Percentiles rank a stretch among this genome's conserved stretches.
These are phyloP conservation scores for Candida arabinofermentans DNA, from an alignment of 805 yeast species.

Conservation along the genomic window DNA sequence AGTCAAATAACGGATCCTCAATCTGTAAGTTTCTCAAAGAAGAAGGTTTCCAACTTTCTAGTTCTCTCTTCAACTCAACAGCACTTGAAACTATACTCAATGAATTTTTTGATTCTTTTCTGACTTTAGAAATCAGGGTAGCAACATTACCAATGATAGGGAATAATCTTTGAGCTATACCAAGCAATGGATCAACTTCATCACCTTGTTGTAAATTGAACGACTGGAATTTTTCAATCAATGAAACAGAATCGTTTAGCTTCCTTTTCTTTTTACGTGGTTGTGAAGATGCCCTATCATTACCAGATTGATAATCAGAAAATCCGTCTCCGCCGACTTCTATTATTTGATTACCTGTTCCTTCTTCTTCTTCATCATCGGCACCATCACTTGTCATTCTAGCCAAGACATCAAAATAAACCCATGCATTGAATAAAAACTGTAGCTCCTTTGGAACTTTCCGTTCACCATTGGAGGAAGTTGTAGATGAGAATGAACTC, in stretches of 20 bases:
- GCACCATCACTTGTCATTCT: slow-evolving; percentile 56
- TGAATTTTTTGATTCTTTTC: slow-evolving; percentile 37
- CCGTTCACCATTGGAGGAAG: slow-evolving; percentile 4
- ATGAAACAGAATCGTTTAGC: slow-evolving; percentile 17
- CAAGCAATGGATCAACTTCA: slow-evolving; percentile 60
- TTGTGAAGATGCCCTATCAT: slow-evolving; percentile 1
- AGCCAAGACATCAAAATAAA: slow-evolving; percentile 63
- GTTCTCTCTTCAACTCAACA: slow-evolving; percentile 47
- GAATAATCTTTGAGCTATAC: slow-evolving; percentile 62
- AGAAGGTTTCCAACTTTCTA: slow-evolving; percentile 56
- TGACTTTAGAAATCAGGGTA: slow-evolving; percentile 45
- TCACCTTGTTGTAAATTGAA: slow-evolving; percentile 31
- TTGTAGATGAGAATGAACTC: slow-evolving; percentile 7
- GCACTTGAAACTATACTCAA: slow-evolving; percentile 49
- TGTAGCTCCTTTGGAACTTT: slow-evolving; percentile 41
- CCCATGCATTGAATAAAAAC: slow-evolving; percentile 60
- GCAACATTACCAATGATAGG: slow-evolving; percentile 65
- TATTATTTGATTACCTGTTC: slow-evolving; percentile 3
- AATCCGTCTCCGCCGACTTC: slow-evolving; percentile 2
- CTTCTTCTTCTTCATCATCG: slow-evolving; percentile 35
- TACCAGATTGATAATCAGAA: background rate
- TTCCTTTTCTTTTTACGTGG: slow-evolving; percentile 10
- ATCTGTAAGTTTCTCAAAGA: slow-evolving; percentile 30
- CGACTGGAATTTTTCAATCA: slow-evolving; percentile 39
- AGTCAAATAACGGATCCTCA: slow-evolving; percentile 49